Evolutionary conservation across 768 basidiomycete genomes (phyloP).

Genomic region (Trametopsis cervina): DNA sequence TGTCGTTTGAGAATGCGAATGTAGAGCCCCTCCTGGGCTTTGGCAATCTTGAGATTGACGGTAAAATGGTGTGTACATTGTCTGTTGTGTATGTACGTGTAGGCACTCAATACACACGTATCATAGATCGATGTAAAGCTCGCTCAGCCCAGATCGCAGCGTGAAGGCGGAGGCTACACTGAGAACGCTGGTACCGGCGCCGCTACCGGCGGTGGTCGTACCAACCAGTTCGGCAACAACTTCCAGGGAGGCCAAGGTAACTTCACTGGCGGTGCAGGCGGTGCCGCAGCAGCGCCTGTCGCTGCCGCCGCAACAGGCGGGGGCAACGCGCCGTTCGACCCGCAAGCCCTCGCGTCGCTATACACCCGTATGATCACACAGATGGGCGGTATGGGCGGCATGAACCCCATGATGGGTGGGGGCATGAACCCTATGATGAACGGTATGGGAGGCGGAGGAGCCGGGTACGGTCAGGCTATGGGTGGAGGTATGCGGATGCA

Average conservation of each 20-base stretch:
- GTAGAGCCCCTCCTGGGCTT: slow-evolving; percentile 86
- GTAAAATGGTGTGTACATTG: slow-evolving; percentile 71
- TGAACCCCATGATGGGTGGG: slow-evolving; percentile 37
- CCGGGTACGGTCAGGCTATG: slow-evolving; percentile 30
- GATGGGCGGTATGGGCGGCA: slow-evolving; percentile 49
- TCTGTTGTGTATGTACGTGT: neutral
- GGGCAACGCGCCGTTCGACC: slow-evolving; percentile 73
- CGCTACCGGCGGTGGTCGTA: neutral
- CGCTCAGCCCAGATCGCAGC: slow-evolving; percentile 85
- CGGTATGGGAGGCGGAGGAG: slow-evolving; percentile 29
- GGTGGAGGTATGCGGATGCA: slow-evolving; percentile 23
- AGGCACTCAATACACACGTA: neutral
- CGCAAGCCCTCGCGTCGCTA: slow-evolving; percentile 84
- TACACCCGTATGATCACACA: slow-evolving; percentile 96
- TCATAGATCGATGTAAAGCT: slow-evolving; percentile 92
- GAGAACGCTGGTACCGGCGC: slow-evolving; percentile 31
- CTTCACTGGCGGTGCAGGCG: slow-evolving; percentile 31
- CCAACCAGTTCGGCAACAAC: neutral
- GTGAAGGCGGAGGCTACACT: slow-evolving; percentile 46
- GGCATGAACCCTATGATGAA: slow-evolving; percentile 42
- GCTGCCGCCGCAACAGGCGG: slow-evolving; percentile 22
- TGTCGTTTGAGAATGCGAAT: slow-evolving; percentile 89
- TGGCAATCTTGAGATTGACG: slow-evolving; percentile 88
- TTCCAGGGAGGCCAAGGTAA: slow-evolving; percentile 12
- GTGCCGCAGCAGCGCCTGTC: slow-evolving; percentile 16